phyloP scores from a whole-genome alignment of 305 asterid genomes.

The Petunia hybrid region DNA sequence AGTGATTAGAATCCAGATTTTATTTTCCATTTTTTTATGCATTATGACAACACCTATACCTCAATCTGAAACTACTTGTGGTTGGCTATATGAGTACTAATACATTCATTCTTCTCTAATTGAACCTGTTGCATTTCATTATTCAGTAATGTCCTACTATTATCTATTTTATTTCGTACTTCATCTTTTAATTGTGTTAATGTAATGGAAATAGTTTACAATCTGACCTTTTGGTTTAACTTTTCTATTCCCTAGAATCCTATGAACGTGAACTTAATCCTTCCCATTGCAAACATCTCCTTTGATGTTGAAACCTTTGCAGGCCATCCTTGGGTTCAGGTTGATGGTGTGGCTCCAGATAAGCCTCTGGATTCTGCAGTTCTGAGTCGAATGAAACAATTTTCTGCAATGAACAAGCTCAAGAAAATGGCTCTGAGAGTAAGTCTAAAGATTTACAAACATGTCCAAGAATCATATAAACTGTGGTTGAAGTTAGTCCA shows the following conservation, averaged over 20 bases:
- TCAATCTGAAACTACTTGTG: too few species aligned
- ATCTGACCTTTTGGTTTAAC: not conserved
- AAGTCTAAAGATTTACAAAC: slow-evolving; percentile 36
- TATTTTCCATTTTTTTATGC: not conserved
- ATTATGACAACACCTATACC: too few species aligned
- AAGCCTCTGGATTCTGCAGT: slow-evolving; percentile 81
- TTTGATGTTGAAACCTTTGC: slow-evolving; percentile 30
- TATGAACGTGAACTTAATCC: not conserved
- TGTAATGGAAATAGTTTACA: slow-evolving; percentile 4
- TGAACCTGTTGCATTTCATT: not conserved
- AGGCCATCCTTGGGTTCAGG: slow-evolving; percentile 93
- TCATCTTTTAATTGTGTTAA: not conserved
- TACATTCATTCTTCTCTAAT: not conserved
- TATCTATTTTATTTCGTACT: not conserved
- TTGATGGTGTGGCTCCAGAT: slow-evolving; percentile 82
- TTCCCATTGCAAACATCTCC: not conserved
- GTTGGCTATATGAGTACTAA: not conserved
- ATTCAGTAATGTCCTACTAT: not conserved
- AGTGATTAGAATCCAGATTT: not conserved
- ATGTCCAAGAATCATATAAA: not conserved
- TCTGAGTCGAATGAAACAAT: slow-evolving; percentile 77
- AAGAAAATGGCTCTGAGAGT: slow-evolving; percentile 87
- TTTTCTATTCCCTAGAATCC: not conserved
- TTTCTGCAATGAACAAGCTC: slow-evolving; percentile 80
- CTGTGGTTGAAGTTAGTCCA: not conserved